phyloP scores from a whole-genome alignment of 2,329 filamentous ascomycete species.

The Sclerotinia sclerotiorum region DNA sequence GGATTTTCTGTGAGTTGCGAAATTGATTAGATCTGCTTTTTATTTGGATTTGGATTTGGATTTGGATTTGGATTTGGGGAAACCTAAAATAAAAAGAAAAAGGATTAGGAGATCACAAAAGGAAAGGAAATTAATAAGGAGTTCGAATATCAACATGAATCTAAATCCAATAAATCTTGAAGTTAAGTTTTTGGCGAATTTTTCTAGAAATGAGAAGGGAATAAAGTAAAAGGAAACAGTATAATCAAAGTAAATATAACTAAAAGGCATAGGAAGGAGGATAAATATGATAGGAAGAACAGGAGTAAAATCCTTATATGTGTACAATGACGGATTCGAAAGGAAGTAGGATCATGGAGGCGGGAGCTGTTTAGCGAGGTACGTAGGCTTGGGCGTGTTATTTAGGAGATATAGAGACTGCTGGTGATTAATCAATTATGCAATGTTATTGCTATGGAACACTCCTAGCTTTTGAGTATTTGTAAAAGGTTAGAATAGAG shows the following conservation, averaged over 20 bases:
- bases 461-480: background rate
- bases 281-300: slow-evolving; percentile 57
- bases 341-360: slow-evolving; percentile 13
- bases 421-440: background rate
- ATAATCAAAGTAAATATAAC: background rate
- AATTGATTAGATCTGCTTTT: too few species aligned
- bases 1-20: too few species aligned
- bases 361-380: slow-evolving; percentile 1
- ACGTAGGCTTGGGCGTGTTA: background rate
- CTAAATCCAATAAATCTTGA: too few species aligned
- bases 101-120: background rate
- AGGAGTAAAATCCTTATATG: slow-evolving; percentile 33
- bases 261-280: slow-evolving; percentile 49
- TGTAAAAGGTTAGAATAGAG: background rate
- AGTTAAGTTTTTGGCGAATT: too few species aligned
- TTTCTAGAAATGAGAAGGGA: background rate
- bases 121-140: background rate
- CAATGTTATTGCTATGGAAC: background rate
- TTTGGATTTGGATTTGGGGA: background rate
- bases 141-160: too few species aligned
- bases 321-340: slow-evolving; percentile 6
- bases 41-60: background rate
- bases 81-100: background rate
- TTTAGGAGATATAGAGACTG: background rate
- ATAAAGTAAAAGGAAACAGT: background rate